These are phyloP conservation scores for Warburgia ugandensis DNA, from an alignment of 164 flowering plant species.

Conservation along the genomic window DNA sequence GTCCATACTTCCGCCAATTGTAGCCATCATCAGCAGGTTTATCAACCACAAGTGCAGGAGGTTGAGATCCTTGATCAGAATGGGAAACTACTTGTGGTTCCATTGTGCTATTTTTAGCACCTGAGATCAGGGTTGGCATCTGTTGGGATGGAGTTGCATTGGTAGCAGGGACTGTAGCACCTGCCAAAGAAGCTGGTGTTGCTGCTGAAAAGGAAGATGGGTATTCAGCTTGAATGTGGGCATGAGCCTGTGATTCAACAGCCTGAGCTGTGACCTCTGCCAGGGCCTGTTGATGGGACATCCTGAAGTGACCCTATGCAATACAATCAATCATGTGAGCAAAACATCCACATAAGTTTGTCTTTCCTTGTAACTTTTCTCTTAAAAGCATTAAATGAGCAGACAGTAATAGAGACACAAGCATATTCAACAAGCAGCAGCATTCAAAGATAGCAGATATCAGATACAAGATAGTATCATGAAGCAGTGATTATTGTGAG, in stretches of 20 bases:
- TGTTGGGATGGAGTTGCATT: conserved; percentile 29
- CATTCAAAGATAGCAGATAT: no score
- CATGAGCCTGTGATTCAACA: conserved; percentile 51
- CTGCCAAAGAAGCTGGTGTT: conserved; percentile 27
- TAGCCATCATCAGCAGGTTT: conserved; percentile 81
- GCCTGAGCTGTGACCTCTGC: conserved; percentile 97
- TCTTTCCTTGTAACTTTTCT: no score
- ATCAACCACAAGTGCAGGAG: conserved; percentile 32
- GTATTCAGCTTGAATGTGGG: conserved; percentile 38
- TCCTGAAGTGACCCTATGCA: conserved; percentile 72
- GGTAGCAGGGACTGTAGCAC: conserved; percentile 10
- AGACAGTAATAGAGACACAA: no score
- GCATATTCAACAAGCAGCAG: no score
- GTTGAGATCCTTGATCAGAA: conserved; percentile 43
- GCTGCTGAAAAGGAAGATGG: conserved; percentile 26
- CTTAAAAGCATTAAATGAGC: no score
- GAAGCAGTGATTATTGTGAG: no score
- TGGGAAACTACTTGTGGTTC: conserved; percentile 40
- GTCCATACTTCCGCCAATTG: conserved; percentile 97
- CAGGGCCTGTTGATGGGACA: conserved; percentile 90
- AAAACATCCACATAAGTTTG: no score
- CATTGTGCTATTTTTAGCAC: conserved; percentile 16
- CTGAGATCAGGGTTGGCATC: conserved; percentile 25
- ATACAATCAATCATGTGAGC: background rate
- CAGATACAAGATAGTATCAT: no score